phyloP scores from a whole-genome alignment of 2,329 filamentous ascomycete species.

The Pyrenophora seminiperda region DNA sequence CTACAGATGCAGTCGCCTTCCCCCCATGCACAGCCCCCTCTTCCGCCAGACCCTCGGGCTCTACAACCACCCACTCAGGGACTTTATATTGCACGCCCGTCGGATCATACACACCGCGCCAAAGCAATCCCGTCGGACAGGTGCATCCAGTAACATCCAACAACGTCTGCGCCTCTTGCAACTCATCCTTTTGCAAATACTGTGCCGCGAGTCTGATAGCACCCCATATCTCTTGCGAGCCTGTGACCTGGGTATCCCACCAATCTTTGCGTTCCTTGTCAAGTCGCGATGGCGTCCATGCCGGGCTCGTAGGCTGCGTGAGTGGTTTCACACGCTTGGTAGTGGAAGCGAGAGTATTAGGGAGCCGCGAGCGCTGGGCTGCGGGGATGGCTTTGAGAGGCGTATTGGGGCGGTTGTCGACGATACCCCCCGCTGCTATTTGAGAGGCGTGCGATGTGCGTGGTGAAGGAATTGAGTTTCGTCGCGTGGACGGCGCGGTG shows the following conservation, averaged over 20 bases:
- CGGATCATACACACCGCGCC: slow-evolving; percentile 53
- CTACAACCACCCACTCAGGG: slow-evolving; percentile 53
- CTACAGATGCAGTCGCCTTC: slow-evolving; percentile 6
- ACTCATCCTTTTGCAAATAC: slow-evolving; percentile 62
- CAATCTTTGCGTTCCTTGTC: slow-evolving; percentile 77
- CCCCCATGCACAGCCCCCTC: slow-evolving; percentile 29
- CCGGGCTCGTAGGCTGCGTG: slow-evolving; percentile 23
- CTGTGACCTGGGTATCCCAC: slow-evolving; percentile 87
- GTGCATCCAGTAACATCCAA: slow-evolving; percentile 72
- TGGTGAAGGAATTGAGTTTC: slow-evolving; percentile 23
- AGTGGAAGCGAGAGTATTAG: slow-evolving; percentile 30
- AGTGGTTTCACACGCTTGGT: slow-evolving; percentile 29
- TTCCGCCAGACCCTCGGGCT: slow-evolving; percentile 49
- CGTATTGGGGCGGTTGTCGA: slow-evolving; percentile 32
- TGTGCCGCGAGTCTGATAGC: slow-evolving; percentile 71
- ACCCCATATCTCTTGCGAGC: slow-evolving; percentile 78
- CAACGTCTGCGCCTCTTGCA: slow-evolving; percentile 72
- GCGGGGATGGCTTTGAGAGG: slow-evolving; percentile 34
- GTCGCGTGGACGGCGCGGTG: slow-evolving; percentile 32
- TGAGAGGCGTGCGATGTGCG: slow-evolving; percentile 31
- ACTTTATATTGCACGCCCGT: slow-evolving; percentile 52
- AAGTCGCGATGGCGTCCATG: slow-evolving; percentile 65
- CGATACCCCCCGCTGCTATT: background rate
- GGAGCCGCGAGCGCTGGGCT: slow-evolving; percentile 35
- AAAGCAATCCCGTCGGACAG: slow-evolving; percentile 51